Evolutionary conservation across 371 early-diverging fungal genomes (phyloP), one percentile per base, ranked within the genome.

Genomic region (Syncephalis plumigaleata): DNA sequence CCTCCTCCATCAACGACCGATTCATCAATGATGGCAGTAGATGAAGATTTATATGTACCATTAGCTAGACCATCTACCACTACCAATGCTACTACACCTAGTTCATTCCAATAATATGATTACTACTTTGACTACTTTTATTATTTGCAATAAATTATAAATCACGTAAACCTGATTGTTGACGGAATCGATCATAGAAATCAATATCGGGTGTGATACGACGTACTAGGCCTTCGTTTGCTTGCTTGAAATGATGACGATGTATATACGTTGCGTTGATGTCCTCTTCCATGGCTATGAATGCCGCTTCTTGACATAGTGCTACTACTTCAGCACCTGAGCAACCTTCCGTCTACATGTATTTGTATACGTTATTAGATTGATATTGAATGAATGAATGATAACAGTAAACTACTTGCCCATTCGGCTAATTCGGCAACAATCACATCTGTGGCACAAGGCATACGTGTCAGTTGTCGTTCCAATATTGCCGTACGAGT

Each of bases 321-420:
- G 88, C 70, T 1, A 92, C 91, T 7, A 87, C 73, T 60, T 97
- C 98, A 2, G 98, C 98, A 36, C 96, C 98, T 18, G 93, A 91
- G 51, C 80, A 91, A 11, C 93, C 93, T 1, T 85, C 79, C 3
- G 87, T 87, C 75, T 80, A 39, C 18, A 22, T n/a, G n/a, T n/a
- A n/a, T n/a, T n/a, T n/a, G n/a, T n/a, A n/a, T n/a, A n/a, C n/a
- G n/a, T n/a, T n/a, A n/a, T n/a, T n/a, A n/a, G n/a, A n/a, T n/a
- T n/a, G 42, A n/a, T 37, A 44, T 7, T 44, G 51, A 37, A 37
- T 22, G 9, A 39, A 49, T 39, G 8, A 52, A 52, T 1, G 3
- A 23, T 37, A 9, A 48, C 21, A 20, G 9, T 25, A 44, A 42
- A 42, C 39, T 44, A 22, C 45, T 46, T 59, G 78, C 78, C 64